Evolutionary conservation across 2,329 filamentous ascomycete species (phyloP).

Genomic region (Colletotrichum siamense): DNA sequence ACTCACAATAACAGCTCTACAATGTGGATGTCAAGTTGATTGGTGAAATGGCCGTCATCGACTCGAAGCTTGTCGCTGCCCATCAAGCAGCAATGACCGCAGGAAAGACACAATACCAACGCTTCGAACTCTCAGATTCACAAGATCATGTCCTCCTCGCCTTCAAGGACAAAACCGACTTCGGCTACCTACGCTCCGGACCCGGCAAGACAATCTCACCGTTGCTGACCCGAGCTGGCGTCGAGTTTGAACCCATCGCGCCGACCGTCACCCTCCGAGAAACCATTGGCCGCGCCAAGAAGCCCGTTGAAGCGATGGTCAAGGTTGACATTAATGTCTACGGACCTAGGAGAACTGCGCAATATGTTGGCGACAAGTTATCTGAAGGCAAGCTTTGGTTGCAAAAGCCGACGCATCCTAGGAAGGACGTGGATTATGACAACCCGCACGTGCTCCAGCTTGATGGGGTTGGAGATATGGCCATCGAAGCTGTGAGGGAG

Average conservation of each 20-base stretch:
- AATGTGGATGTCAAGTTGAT: conserved; percentile 29
- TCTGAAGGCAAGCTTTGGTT: conserved; percentile 37
- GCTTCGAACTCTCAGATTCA: conserved; percentile 24
- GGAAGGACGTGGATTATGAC: conserved; percentile 26
- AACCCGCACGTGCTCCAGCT: conserved; percentile 37
- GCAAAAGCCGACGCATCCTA: conserved; percentile 33
- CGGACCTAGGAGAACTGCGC: conserved; percentile 28
- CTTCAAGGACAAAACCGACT: conserved; percentile 26
- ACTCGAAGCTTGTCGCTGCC: conserved; percentile 20
- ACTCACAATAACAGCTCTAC: conserved; percentile 25
- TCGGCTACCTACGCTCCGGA: conserved; percentile 27
- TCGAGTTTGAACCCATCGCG: conserved; percentile 29
- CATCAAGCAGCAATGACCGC: neutral
- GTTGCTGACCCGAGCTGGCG: conserved; percentile 9
- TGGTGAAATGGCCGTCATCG: conserved; percentile 25
- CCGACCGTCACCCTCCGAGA: conserved; percentile 24
- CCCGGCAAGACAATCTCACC: conserved; percentile 24
- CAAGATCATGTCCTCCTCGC: conserved; percentile 25
- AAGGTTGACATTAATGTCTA: conserved; percentile 42
- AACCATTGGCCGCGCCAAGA: conserved; percentile 28
- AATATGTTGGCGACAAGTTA: conserved; percentile 30
- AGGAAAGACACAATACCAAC: conserved; percentile 10
- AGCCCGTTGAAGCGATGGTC: conserved; percentile 31
- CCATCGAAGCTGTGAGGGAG: neutral
- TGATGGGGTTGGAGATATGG: conserved; percentile 18